Evolutionary conservation across 2,329 filamentous ascomycete species (phyloP).

Genomic region (Alternaria sp.): DNA sequence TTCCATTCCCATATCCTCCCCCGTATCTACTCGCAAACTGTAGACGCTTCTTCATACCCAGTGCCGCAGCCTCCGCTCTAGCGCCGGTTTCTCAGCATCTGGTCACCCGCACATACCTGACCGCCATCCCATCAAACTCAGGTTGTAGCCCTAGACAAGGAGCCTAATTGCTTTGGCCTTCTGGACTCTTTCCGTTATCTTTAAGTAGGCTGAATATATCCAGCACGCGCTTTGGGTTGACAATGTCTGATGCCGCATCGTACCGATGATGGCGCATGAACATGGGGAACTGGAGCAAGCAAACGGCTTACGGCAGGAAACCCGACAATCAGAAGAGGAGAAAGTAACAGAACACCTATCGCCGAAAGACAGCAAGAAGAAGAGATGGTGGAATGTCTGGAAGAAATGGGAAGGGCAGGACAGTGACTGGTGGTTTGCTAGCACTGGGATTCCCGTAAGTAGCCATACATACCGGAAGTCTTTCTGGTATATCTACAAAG

Average conservation of each 20-base stretch:
- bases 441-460: constrained; percentile 44
- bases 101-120: constrained; percentile 9
- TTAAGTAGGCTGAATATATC: background rate
- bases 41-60: constrained; percentile 9
- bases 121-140: background rate
- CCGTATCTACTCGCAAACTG: background rate
- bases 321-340: background rate
- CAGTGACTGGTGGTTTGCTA: constrained; percentile 53
- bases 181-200: background rate
- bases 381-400: constrained; percentile 25
- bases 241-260: constrained; percentile 3
- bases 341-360: background rate
- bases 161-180: background rate
- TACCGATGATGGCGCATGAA: constrained; percentile 15
- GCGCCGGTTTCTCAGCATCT: constrained; percentile 32
- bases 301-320: background rate
- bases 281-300: constrained; percentile 2
- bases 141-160: too few relatives aligned
- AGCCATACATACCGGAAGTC: background rate
- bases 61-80: constrained; percentile 13
- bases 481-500: background rate
- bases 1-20: background rate
- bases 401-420: constrained; percentile 26
- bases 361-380: background rate
- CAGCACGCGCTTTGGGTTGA: background rate